Evolutionary conservation across 345 rosid species (phyloP), one percentile per base, ranked within the genome.

Genomic region (Brassica carinata): DNA sequence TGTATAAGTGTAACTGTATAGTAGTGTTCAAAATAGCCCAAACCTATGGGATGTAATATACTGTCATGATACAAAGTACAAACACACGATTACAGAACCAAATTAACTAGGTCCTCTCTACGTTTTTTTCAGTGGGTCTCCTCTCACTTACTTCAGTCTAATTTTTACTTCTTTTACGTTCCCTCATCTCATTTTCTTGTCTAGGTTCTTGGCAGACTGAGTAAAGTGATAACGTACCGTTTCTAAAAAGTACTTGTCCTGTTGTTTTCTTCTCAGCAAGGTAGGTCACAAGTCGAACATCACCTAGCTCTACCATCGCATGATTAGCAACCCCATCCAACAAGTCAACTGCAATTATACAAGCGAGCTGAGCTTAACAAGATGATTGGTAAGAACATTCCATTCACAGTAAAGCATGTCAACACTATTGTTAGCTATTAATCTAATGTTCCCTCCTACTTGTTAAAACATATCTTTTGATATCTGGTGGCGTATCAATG

Each of bases 181-280:
- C 45, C 30, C 31, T 18, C 19, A 62, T 70, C 57, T 78, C 15
- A 31, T 36, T 13, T 63, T 18, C 30, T 26, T 61, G 51, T 71
- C 17, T 67, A 57, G 23, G 63, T 59, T 66, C 36, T 79, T 40
- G 30, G 74, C 38, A 67, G 74, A 31, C 10, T 26, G 55, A 81
- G 57, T 53, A 13, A 53, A 71, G 17, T 77, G 67, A 64, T 23
- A 55, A 87, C 90, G 75, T 72, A 90, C 99, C 99, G 79, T 82
- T 85, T 76, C 92, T 87, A 70, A 91, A 95, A 85, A 86, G 85
- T 51, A 85, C 81, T 64, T 87, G 91, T 64, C 97, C 96, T 0
- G 89, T 88, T 69, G 95, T 88, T 79, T 87, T 95, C 85, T 78
- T 92, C 89, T 93, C 98, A 69, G 98, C 90, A 83, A 95, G 88